Base-by-base conservation (phyloP, 495 filamentous ascomycete genomes). In the Sporormia fimetaria region DNA sequence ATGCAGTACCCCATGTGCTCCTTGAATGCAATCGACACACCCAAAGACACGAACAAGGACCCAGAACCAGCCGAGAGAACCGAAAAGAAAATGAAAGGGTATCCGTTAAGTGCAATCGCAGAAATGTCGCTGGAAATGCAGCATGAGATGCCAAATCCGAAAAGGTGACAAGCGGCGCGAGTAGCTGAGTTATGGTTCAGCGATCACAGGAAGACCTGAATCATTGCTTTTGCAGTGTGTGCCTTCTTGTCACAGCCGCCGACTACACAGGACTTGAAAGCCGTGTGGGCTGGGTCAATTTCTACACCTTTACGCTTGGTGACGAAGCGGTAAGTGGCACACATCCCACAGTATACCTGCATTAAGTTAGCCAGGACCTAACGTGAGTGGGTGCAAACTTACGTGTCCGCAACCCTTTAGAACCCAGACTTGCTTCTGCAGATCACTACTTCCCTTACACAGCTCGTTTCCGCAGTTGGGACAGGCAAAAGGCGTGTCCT, bases 371-470 rank as follows among this genome's bases (percentile, higher is more conserved):
- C 14, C 2, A 4, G 12, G 7, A 2, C 11, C 4, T 2, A 3
- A 3, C n/a, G 14, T 4, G 9, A 21, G 26, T 29, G 4, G 14
- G 1, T n/a, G 22, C 36, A 36, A 45, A 67, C 80, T 45, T 66
- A 87, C 82, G 68, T 87, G 82, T 39, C 82, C 83, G 59, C 82
- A 87, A 41, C 63, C 61, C 48, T 76, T 83, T 1, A 76, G 66
- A 12, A 83, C 68, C 80, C 82, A 86, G 22, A 85, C 76, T 42
- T 81, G 71, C 55, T 73, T 71, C 55, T 78, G 75, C 6, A 63
- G 41, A 17, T 75, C 74, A 29, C 69, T 63, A 15, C 70, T 69
- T 21, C 65, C 60, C 14, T 62, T 61, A n/a, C 80, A 75, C 31
- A 87, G 58, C 54, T 87, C 82, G 24, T 73, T 67, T 4, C 71